Conservation (phyloP, 2,329 filamentous ascomycete genomes). For the Daldinia eschscholtzii region DNA sequence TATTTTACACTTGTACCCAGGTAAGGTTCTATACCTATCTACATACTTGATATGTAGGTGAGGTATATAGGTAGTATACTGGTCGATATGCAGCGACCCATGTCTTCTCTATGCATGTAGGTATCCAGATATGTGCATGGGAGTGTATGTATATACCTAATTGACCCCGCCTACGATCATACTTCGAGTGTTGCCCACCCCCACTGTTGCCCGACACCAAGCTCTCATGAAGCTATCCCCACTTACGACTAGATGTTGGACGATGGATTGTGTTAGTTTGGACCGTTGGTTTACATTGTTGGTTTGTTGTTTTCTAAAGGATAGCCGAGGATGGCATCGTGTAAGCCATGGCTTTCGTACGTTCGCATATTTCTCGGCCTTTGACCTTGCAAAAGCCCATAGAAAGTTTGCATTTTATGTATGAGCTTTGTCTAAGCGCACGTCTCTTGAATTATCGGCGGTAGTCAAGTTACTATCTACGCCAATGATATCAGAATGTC, state of each 20-base stretch:
- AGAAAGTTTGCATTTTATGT: background rate
- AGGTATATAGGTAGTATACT: background rate
- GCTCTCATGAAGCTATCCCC: constrained; percentile 2
- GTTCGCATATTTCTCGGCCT: constrained; percentile 1
- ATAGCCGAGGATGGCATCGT: constrained; percentile 18
- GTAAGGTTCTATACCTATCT: too few relatives aligned
- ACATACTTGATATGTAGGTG: background rate
- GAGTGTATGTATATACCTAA: background rate
- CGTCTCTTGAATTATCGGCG: background rate
- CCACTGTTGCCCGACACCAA: constrained; percentile 7
- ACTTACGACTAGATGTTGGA: background rate
- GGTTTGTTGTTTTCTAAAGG: background rate
- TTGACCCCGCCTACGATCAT: constrained; percentile 6
- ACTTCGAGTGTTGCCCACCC: background rate
- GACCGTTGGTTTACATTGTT: background rate
- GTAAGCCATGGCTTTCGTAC: background rate
- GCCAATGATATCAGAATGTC: constrained; percentile 15
- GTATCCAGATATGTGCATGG: background rate
- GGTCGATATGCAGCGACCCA: background rate
- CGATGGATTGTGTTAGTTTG: background rate
- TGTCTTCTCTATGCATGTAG: background rate
- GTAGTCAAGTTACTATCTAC: background rate
- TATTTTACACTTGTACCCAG: background rate
- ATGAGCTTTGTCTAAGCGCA: too few relatives aligned
- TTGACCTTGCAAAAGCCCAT: background rate